Evolutionary conservation across 2,329 filamentous ascomycete species (phyloP).

Genomic region (Phoma sp.): DNA sequence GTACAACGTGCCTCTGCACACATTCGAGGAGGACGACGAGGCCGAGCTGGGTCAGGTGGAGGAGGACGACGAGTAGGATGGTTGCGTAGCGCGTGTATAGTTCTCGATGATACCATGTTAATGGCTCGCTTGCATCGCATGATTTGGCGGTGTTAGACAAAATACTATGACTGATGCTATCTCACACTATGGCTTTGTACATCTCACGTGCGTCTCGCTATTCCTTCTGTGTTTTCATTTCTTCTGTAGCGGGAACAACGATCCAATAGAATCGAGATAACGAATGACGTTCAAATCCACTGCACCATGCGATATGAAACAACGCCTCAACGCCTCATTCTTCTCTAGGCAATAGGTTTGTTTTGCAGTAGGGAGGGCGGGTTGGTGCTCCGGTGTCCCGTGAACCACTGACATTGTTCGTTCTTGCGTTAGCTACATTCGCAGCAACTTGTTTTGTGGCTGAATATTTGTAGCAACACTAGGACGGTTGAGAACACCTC

Average conservation of each 20-base stretch:
- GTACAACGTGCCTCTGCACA: conserved; percentile 86
- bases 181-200: not conserved
- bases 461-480: no score
- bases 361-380: not conserved
- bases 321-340: not conserved
- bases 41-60: conserved; percentile 65
- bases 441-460: no score
- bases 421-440: not conserved
- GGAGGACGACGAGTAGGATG: conserved; percentile 60
- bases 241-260: no score
- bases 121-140: conserved; percentile 16
- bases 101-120: conserved; percentile 31
- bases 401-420: not conserved
- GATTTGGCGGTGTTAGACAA: conserved; percentile 28
- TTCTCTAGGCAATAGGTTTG: not conserved
- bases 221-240: no score
- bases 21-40: conserved; percentile 91
- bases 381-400: not conserved
- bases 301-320: not conserved
- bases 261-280: no score
- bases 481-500: no score
- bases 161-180: conserved; percentile 16
- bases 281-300: no score
- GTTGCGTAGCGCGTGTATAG: conserved; percentile 2
- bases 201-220: not conserved